These are phyloP conservation scores for Lipomyces oligophaga DNA, from an alignment of 805 yeast genomes.

Conservation along the genomic window DNA sequence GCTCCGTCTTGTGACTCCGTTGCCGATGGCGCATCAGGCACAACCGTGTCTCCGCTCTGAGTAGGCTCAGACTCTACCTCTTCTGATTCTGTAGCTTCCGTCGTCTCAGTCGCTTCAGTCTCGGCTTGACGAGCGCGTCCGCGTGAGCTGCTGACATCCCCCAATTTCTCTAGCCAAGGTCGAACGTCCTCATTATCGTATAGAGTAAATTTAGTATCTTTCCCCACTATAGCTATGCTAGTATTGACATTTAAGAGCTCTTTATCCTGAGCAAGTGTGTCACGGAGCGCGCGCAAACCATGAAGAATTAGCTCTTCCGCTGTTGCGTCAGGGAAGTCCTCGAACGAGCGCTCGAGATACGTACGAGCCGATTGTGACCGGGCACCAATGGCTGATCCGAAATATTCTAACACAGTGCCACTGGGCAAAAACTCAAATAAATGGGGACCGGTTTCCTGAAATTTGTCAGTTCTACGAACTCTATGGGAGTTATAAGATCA, in stretches of 20 bases:
- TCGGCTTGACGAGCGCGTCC: conserved; percentile 19
- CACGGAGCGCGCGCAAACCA: conserved; percentile 88
- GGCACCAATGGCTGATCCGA: conserved; percentile 96
- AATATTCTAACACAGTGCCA: conserved; percentile 86
- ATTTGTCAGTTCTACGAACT: not conserved
- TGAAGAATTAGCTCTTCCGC: conserved; percentile 75
- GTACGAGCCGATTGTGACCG: conserved; percentile 98
- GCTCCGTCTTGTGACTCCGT: conserved; percentile 6
- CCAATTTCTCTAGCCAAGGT: conserved; percentile 75
- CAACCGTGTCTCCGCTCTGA: conserved; percentile 7
- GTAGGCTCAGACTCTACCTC: conserved; percentile 1
- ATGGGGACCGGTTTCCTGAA: conserved; percentile 79
- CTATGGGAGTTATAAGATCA: not conserved
- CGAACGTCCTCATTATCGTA: conserved; percentile 85
- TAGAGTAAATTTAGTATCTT: conserved; percentile 65
- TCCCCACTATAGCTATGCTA: conserved; percentile 89
- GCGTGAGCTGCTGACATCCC: conserved; percentile 27
- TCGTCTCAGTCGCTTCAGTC: conserved; percentile 2
- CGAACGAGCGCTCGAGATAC: conserved; percentile 81
- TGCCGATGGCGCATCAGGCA: conserved; percentile 14
- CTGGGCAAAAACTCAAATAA: conserved; percentile 93
- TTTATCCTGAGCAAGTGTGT: conserved; percentile 90
- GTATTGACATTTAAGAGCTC: conserved; percentile 81
- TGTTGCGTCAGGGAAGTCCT: conserved; percentile 55
- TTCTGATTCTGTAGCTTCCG: conserved; percentile 6